A percentile compares a stretch with the other conserved stretches of the same genome.
phyloP scores from a whole-genome alignment of 352 stramenopile genomes.

The Pythium dissimile region DNA sequence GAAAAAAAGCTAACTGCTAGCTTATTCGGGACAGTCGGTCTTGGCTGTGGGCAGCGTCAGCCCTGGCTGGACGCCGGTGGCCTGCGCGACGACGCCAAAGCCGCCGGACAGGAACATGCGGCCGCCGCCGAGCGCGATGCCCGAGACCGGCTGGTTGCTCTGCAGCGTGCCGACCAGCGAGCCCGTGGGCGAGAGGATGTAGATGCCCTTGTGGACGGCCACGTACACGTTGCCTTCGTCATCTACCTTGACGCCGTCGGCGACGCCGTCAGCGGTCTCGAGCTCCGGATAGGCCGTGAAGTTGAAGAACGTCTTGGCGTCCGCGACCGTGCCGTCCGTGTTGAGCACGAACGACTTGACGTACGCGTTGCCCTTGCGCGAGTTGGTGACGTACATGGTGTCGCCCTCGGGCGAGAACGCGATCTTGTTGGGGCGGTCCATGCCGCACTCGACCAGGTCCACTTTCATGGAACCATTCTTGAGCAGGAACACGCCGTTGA shows the following conservation, averaged over 20 bases:
- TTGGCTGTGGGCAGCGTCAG: constrained; percentile 8
- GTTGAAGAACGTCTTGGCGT: constrained; percentile 71
- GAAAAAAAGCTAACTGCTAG: background rate
- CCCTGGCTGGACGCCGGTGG: constrained; percentile 7
- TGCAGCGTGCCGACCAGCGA: constrained; percentile 54
- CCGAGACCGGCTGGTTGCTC: constrained; percentile 52
- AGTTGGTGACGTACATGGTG: constrained; percentile 81
- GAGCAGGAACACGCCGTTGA: constrained; percentile 77
- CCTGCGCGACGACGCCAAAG: constrained; percentile 67
- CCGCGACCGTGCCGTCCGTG: constrained; percentile 44
- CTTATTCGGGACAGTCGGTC: constrained; percentile 12
- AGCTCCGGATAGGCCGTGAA: constrained; percentile 67
- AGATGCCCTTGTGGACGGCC: constrained; percentile 69
- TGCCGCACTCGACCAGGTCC: constrained; percentile 63
- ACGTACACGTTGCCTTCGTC: constrained; percentile 74
- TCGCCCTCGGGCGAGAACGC: constrained; percentile 69
- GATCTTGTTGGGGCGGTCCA: constrained; percentile 83
- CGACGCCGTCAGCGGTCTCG: constrained; percentile 51
- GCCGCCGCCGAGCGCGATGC: constrained; percentile 59
- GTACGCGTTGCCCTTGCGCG: constrained; percentile 72
- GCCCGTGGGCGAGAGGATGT: constrained; percentile 55
- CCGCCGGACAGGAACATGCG: constrained; percentile 71
- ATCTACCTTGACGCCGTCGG: constrained; percentile 75
- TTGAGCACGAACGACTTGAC: constrained; percentile 67
- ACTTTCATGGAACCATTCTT: constrained; percentile 46